Evolutionary conservation across 495 filamentous ascomycete genomes (phyloP), one percentile per base, ranked within the genome.

Genomic region (Letharia columbiana): DNA sequence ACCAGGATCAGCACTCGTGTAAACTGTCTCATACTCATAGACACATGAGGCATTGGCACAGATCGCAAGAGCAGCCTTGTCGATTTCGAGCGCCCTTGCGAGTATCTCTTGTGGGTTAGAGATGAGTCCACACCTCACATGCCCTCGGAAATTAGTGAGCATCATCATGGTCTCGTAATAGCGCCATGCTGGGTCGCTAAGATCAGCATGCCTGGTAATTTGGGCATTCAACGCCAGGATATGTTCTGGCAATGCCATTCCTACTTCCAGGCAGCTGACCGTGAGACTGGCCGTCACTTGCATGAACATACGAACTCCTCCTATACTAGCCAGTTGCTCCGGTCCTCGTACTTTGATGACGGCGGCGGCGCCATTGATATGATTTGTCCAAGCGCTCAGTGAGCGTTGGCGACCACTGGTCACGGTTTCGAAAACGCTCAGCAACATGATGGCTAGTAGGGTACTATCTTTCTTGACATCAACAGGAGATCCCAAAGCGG

Each of bases 381-480:
- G 86, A 58, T 81, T 81, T 47, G 80, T 81, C 77, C 84, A 89
- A 4, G 80, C 80, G 28, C 76, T 73, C 39, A 85, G 75, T 37
- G 78, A 79, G 52, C 72, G 71, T 15, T 77, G 75, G 12, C 75
- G 71, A 65, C 76, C 75, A 63, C 81, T 81, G 0, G 80, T 77
- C 50, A 86, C 78, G 65, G 84, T 78, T 76, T 78, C 79, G 71
- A 74, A 83, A 69, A 78, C 75, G 65, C 72, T 80, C 47, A 89
- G 75, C 44, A 87, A 77, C 28, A 89, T 75, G 56, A 87, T 80
- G 4, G 84, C 78, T 40, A 85, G 82, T 64, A 89, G 79, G 3
- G 86, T 86, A 56, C 78, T 79, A 71, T 89, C 86, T 45, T 84
- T 80, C 67, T 80, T 81, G 49, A 82, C 83, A 49, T 87, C 81